phyloP scores from a whole-genome alignment of 345 rosid species.

The Carallia pectinifolia region DNA sequence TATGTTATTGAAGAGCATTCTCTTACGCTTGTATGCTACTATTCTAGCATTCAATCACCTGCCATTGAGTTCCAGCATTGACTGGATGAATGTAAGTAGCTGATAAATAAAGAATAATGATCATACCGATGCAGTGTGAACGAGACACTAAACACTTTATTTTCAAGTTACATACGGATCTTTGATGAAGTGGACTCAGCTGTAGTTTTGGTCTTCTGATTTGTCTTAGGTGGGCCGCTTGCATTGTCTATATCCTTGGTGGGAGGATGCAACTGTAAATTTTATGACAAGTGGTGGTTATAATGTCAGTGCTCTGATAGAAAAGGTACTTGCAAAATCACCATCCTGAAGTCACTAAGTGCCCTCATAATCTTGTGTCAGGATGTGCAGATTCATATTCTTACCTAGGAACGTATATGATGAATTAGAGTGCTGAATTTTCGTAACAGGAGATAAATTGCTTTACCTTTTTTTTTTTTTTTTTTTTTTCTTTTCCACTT shows the following conservation, averaged over 20 bases:
- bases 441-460: too few species aligned
- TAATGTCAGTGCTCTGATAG: conserved; percentile 53
- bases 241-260: conserved; percentile 88
- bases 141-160: too few species aligned
- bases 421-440: too few species aligned
- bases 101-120: background rate
- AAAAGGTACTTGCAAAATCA: conserved; percentile 40
- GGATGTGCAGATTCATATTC: too few species aligned
- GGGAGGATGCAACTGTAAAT: conserved; percentile 84
- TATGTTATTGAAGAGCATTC: conserved; percentile 69
- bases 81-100: conserved; percentile 71
- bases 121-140: background rate
- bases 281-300: conserved; percentile 91
- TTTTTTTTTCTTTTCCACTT: too few species aligned
- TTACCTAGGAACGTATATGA: too few species aligned
- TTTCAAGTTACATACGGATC: background rate
- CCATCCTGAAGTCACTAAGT: too few species aligned
- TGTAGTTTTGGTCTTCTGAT: conserved; percentile 11
- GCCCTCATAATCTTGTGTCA: too few species aligned
- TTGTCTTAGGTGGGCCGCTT: conserved; percentile 71
- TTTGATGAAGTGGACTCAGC: conserved; percentile 8
- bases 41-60: conserved; percentile 52
- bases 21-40: conserved; percentile 59
- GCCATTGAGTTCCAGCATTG: conserved; percentile 56
- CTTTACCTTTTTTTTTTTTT: too few species aligned